phyloP scores from a whole-genome alignment of 164 flowering plant species.

The Magnolia officinalis region DNA sequence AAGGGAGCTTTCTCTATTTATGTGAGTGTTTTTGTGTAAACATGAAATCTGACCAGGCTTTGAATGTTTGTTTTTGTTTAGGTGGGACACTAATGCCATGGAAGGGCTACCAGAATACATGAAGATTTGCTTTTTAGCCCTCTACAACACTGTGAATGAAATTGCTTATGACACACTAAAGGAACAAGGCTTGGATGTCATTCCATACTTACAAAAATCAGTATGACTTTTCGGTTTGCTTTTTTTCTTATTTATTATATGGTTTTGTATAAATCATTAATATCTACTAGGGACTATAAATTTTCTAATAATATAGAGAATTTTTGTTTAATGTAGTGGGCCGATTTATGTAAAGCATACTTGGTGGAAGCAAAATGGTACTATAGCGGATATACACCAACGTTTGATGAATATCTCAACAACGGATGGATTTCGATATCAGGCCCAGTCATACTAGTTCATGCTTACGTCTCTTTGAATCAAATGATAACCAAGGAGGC shows the following conservation, averaged over 20 bases:
- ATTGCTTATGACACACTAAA: constrained; percentile 10
- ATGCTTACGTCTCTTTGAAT: constrained; percentile 9
- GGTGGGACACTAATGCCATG: constrained; percentile 35
- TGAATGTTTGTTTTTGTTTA: background rate
- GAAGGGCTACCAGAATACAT: constrained; percentile 41
- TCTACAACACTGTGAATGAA: constrained; percentile 40
- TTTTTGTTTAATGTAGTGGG: constrained; percentile 9
- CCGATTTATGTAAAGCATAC: constrained; percentile 17
- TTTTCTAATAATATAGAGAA: background rate
- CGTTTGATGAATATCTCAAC: constrained; percentile 9
- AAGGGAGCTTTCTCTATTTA: background rate
- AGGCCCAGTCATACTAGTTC: constrained; percentile 13
- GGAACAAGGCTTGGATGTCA: constrained; percentile 1
- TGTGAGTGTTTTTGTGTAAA: too few relatives aligned
- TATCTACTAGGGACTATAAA: too few relatives aligned
- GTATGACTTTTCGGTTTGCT: constrained; percentile 8
- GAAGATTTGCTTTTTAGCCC: constrained; percentile 36
- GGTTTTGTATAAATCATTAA: background rate
- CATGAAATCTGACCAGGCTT: too few relatives aligned
- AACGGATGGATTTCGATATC: constrained; percentile 17
- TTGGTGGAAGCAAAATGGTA: constrained; percentile 18
- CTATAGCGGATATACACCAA: constrained; percentile 17
- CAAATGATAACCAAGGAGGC: constrained; percentile 14
- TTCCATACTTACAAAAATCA: constrained; percentile 19
- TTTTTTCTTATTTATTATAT: background rate